phyloP scores from a whole-genome alignment of 176 grass and related monocot species.

The Elaeis guineensis region DNA sequence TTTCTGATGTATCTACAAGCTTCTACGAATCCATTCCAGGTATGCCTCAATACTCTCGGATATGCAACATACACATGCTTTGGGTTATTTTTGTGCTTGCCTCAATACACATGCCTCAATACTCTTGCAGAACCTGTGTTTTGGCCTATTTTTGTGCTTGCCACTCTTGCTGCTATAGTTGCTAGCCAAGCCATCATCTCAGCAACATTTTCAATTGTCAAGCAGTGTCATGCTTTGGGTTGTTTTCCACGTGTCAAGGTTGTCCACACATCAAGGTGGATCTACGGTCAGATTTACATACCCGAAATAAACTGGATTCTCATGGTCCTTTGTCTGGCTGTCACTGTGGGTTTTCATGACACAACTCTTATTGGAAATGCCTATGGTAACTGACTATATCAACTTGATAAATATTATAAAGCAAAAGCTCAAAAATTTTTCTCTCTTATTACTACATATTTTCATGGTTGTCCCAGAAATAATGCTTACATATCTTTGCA shows the following conservation, averaged over 20 bases:
- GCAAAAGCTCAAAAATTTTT: too few relatives aligned
- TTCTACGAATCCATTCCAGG: slow-evolving; percentile 93
- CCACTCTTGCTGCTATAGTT: slow-evolving; percentile 89
- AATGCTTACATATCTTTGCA: too few relatives aligned
- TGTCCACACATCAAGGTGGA: slow-evolving; percentile 95
- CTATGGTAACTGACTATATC: slow-evolving; percentile 43
- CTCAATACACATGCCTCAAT: slow-evolving; percentile 19
- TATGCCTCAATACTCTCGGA: slow-evolving; percentile 18
- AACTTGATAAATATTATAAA: neutral
- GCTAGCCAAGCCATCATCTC: slow-evolving; percentile 96
- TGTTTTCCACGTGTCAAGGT: slow-evolving; percentile 96
- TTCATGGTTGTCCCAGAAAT: too few relatives aligned
- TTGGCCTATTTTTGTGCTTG: slow-evolving; percentile 90
- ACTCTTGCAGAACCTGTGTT: slow-evolving; percentile 50
- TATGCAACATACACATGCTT: slow-evolving; percentile 1
- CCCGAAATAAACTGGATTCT: slow-evolving; percentile 99
- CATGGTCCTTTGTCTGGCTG: slow-evolving; percentile 79
- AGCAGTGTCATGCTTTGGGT: slow-evolving; percentile 91
- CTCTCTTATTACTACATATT: too few relatives aligned
- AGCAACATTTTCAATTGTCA: slow-evolving; percentile 96
- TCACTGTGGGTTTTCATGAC: slow-evolving; percentile 77
- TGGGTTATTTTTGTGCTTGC: slow-evolving; percentile 91
- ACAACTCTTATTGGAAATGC: slow-evolving; percentile 88
- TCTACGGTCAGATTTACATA: slow-evolving; percentile 94
- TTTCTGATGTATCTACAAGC: slow-evolving; percentile 31